Evolutionary conservation across 768 basidiomycete species (phyloP).

Genomic region (Royoungia palumana): DNA sequence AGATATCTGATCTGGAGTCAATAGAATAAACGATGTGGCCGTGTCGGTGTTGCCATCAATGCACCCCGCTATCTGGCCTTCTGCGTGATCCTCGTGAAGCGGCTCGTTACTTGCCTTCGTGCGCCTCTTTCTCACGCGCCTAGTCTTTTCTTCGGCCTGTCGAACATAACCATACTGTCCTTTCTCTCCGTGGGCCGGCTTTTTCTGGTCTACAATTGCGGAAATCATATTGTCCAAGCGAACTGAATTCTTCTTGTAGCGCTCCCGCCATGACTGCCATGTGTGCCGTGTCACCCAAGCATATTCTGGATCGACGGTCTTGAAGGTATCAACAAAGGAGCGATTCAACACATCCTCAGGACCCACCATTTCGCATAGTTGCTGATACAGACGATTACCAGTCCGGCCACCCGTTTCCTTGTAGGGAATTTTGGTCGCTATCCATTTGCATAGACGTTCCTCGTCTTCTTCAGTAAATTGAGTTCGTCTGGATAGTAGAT

Average conservation of each 20-base stretch:
- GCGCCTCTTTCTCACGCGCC: slow-evolving; percentile 50
- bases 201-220: slow-evolving; percentile 65
- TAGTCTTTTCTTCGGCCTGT: slow-evolving; percentile 66
- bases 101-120: slow-evolving; percentile 30
- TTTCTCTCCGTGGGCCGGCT: slow-evolving; percentile 67
- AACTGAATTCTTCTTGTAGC: slow-evolving; percentile 78
- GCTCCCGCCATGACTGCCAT: slow-evolving; percentile 88
- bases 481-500: slow-evolving; percentile 52
- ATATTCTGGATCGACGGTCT: slow-evolving; percentile 70
- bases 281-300: slow-evolving; percentile 80
- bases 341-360: neutral
- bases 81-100: slow-evolving; percentile 19
- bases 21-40: slow-evolving; percentile 25
- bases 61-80: slow-evolving; percentile 13
- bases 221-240: slow-evolving; percentile 65
- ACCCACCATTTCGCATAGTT: slow-evolving; percentile 68
- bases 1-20: slow-evolving; percentile 21
- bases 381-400: slow-evolving; percentile 80
- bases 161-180: slow-evolving; percentile 83
- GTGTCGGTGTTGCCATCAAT: slow-evolving; percentile 7
- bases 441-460: slow-evolving; percentile 70
- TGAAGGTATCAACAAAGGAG: slow-evolving; percentile 2
- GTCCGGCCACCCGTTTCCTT: slow-evolving; percentile 80
- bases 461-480: slow-evolving; percentile 80
- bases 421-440: slow-evolving; percentile 79